Percentiles rank a stretch among this genome's conserved stretches.
Evolutionary conservation across 345 rosid species (phyloP).

Genomic region (Rhodomyrtus tomentosa): DNA sequence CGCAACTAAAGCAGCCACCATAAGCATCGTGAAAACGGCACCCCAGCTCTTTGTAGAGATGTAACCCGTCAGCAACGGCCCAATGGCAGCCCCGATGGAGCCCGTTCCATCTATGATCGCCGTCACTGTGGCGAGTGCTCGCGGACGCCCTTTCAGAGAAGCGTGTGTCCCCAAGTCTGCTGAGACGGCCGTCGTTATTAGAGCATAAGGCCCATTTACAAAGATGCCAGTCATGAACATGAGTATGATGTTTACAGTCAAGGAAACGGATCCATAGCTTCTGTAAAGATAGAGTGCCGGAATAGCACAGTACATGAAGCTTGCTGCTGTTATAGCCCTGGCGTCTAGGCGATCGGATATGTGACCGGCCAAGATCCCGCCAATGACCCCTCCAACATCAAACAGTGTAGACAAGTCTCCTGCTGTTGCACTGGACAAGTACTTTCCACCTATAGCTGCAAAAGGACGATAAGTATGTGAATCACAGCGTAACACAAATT

Average conservation of each 20-base stretch:
- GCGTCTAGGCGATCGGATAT: conserved; percentile 74
- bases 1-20: conserved; percentile 74
- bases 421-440: conserved; percentile 54
- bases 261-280: conserved; percentile 59
- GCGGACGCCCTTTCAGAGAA: conserved; percentile 68
- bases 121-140: conserved; percentile 87
- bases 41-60: conserved; percentile 77
- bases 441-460: conserved; percentile 76
- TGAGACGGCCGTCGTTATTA: conserved; percentile 88
- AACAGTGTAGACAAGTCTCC: conserved; percentile 89
- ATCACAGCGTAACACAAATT: neutral
- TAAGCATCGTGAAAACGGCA: conserved; percentile 81
- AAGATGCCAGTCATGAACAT: conserved; percentile 82
- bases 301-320: conserved; percentile 80
- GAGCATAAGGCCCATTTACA: conserved; percentile 85
- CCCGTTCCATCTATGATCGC: conserved; percentile 98
- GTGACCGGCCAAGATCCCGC: conserved; percentile 90
- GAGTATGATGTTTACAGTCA: conserved; percentile 42
- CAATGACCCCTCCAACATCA: conserved; percentile 88
- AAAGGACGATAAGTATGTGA: neutral
- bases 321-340: conserved; percentile 82
- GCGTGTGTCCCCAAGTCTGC: conserved; percentile 88
- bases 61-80: conserved; percentile 80
- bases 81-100: conserved; percentile 90
- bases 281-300: conserved; percentile 77